Conservation (phyloP, 495 filamentous ascomycete species). For the Talaromyces stipitatus region DNA sequence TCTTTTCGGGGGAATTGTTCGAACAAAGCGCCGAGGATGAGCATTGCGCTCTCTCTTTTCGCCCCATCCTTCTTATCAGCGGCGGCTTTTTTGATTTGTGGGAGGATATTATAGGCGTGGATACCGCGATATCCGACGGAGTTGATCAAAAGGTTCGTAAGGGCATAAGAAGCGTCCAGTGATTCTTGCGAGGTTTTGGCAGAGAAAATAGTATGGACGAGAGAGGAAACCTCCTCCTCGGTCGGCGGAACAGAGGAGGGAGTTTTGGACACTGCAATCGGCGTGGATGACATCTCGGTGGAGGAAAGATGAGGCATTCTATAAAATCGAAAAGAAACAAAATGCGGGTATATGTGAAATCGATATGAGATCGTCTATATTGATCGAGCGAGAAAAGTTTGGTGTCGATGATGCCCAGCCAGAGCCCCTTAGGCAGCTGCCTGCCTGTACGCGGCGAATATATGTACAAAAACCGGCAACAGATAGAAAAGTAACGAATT, state of each 20-base stretch:
- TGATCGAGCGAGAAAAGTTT: background rate
- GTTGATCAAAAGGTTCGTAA: constrained; percentile 71
- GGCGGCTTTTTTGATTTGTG: constrained; percentile 74
- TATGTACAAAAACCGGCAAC: background rate
- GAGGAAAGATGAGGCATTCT: constrained; percentile 65
- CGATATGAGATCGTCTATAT: background rate
- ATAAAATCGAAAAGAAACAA: constrained; percentile 5
- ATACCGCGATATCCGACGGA: constrained; percentile 73
- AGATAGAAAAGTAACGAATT: background rate
- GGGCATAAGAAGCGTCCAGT: constrained; percentile 75
- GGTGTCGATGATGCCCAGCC: background rate
- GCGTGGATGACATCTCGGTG: constrained; percentile 49
- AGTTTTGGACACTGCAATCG: constrained; percentile 51
- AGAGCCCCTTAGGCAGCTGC: background rate
- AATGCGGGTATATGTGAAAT: constrained; percentile 3
- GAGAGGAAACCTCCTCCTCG: constrained; percentile 59
- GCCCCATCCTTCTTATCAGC: constrained; percentile 88
- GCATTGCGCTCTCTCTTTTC: constrained; percentile 86
- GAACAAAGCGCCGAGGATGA: constrained; percentile 85
- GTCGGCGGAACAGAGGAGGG: constrained; percentile 52
- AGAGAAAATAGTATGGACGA: constrained; percentile 69
- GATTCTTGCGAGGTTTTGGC: constrained; percentile 79
- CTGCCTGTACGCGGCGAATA: constrained; percentile 1
- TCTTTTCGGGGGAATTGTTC: constrained; percentile 78
- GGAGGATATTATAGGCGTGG: constrained; percentile 60